Evolutionary conservation across 2,329 filamentous ascomycete species (phyloP).

Genomic region (Didymella keratinophila): DNA sequence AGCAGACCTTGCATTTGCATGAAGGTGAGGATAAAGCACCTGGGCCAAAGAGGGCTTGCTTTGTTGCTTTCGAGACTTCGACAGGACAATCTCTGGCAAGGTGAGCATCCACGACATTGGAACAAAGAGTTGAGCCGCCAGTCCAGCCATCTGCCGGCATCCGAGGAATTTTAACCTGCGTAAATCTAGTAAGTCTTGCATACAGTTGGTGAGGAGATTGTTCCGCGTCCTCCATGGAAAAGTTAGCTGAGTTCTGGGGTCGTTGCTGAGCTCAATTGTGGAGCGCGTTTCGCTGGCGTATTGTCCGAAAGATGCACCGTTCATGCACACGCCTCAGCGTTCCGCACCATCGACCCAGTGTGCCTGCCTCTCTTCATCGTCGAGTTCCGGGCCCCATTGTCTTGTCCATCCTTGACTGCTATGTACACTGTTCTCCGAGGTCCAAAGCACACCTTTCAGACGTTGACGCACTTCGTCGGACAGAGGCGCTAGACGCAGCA

Average conservation of each 20-base stretch:
- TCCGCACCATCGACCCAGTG: not conserved
- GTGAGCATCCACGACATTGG: constrained; percentile 1
- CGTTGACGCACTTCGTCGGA: not conserved
- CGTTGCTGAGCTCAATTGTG: not conserved
- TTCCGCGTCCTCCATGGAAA: not conserved
- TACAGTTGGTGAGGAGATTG: not conserved
- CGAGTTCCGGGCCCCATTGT: not conserved
- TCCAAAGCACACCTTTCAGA: not conserved
- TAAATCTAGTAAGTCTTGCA: not conserved
- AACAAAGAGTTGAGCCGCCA: constrained; percentile 5
- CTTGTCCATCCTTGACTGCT: not conserved
- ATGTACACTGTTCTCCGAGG: not conserved
- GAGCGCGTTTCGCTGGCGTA: too few relatives aligned
- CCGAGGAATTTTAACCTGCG: not conserved
- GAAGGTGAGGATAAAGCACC: not conserved
- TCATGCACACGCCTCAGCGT: not conserved
- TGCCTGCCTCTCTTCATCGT: not conserved
- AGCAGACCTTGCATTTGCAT: not conserved
- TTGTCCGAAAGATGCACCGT: not conserved
- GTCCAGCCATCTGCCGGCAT: not conserved
- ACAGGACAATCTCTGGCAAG: not conserved
- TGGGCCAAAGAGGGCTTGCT: not conserved
- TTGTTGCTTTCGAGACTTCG: not conserved
- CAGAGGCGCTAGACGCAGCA: not conserved
- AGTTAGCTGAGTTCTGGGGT: not conserved